A percentile compares a stretch with the other conserved stretches of the same genome.
These are phyloP conservation scores for Tetrastigma voinierianum DNA, from an alignment of 164 flowering plant species.

Conservation along the genomic window DNA sequence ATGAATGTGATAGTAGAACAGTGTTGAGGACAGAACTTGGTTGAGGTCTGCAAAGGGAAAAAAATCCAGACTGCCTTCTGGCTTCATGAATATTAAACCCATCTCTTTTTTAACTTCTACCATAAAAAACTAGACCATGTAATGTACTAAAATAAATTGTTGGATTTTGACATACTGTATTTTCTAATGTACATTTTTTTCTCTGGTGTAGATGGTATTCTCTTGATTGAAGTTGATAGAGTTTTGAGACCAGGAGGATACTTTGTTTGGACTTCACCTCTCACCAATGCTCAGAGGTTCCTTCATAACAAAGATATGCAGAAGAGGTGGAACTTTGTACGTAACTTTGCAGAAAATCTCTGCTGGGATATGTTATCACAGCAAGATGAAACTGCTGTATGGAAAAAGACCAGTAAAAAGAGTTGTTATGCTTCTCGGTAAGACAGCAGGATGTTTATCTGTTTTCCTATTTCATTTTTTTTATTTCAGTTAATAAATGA, in stretches of 20 bases:
- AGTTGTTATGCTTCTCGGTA: constrained; percentile 76
- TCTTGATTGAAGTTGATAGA: constrained; percentile 86
- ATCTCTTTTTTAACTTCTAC: no score
- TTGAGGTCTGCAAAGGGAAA: no score
- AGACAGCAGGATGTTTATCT: constrained; percentile 15
- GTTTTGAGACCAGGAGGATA: constrained; percentile 95
- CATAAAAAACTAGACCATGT: no score
- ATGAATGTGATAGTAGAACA: no score
- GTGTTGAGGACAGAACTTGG: no score
- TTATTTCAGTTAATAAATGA: neutral
- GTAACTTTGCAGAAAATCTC: constrained; percentile 52
- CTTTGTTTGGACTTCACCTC: constrained; percentile 96
- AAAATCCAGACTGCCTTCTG: no score
- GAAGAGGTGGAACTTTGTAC: constrained; percentile 68
- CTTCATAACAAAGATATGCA: constrained; percentile 61
- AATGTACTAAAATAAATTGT: neutral
- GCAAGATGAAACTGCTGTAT: constrained; percentile 95
- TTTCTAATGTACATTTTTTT: neutral
- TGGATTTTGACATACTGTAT: neutral
- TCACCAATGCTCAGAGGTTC: constrained; percentile 55
- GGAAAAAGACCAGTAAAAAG: constrained; percentile 83
- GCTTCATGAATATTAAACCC: no score
- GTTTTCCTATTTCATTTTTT: constrained; percentile 8
- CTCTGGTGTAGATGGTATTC: constrained; percentile 67
- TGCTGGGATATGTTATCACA: constrained; percentile 93